Percentiles rank a stretch among this genome's conserved stretches.
Evolutionary conservation across 2,329 filamentous ascomycete species (phyloP).

Genomic region (Neurospora sp.): DNA sequence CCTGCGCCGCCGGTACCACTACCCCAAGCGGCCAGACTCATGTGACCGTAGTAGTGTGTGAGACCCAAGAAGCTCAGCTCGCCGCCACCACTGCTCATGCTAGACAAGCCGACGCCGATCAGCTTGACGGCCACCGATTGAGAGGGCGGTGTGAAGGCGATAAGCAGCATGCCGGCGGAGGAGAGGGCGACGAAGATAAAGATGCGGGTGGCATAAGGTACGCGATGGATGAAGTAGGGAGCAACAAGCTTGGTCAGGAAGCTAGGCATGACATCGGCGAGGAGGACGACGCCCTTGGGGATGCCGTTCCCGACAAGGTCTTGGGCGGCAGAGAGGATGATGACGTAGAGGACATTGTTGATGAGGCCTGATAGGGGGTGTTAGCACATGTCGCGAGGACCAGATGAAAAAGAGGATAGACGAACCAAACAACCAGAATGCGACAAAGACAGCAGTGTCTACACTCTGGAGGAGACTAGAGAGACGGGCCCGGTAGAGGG

Average conservation of each 20-base stretch:
- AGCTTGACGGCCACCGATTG: slow-evolving; percentile 65
- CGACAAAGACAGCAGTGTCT: slow-evolving; percentile 61
- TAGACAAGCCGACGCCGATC: slow-evolving; percentile 74
- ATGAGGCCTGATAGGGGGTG: slow-evolving; percentile 55
- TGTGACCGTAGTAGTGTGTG: slow-evolving; percentile 85
- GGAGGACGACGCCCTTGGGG: slow-evolving; percentile 85
- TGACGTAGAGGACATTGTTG: slow-evolving; percentile 96
- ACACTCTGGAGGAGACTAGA: slow-evolving; percentile 53
- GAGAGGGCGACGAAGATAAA: slow-evolving; percentile 66
- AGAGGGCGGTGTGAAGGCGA: slow-evolving; percentile 65
- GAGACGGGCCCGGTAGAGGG: slow-evolving; percentile 59
- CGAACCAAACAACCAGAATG: slow-evolving; percentile 92
- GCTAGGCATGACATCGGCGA: slow-evolving; percentile 84
- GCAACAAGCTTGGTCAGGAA: slow-evolving; percentile 82
- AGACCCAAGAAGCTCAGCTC: slow-evolving; percentile 86
- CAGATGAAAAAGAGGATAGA: not conserved
- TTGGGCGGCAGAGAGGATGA: slow-evolving; percentile 89
- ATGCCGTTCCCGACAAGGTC: slow-evolving; percentile 82
- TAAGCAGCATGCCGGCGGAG: slow-evolving; percentile 76
- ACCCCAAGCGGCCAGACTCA: slow-evolving; percentile 83
- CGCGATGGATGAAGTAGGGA: slow-evolving; percentile 84
- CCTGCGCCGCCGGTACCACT: slow-evolving; percentile 88
- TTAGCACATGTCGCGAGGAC: slow-evolving; percentile 1
- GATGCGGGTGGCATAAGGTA: slow-evolving; percentile 72
- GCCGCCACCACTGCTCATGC: slow-evolving; percentile 74